These are phyloP conservation scores for Corylus americana DNA, from an alignment of 306 rosid species.

Conservation along the genomic window DNA sequence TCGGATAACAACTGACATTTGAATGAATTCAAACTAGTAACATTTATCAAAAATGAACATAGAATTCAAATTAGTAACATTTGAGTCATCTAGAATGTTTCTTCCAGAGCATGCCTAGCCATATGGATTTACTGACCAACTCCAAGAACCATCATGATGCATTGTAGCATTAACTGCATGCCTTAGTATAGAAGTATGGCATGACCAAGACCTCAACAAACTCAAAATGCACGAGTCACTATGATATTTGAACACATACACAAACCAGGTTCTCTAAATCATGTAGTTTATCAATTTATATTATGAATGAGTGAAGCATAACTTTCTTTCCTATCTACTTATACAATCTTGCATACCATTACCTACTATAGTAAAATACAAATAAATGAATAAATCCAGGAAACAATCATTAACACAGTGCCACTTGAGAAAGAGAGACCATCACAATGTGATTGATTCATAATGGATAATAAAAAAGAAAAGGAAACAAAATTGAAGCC, in stretches of 20 bases:
- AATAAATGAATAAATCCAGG: not conserved
- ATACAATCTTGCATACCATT: not conserved
- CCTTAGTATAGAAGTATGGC: not conserved
- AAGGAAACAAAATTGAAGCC: too few species aligned
- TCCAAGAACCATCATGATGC: not conserved
- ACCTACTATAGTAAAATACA: not conserved
- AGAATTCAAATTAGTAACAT: not conserved
- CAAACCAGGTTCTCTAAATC: not conserved
- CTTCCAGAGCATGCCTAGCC: not conserved
- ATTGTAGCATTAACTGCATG: not conserved
- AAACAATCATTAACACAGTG: not conserved
- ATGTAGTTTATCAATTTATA: conserved; percentile 1
- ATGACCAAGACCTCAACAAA: not conserved
- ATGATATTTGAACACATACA: not conserved
- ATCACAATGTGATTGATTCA: not conserved
- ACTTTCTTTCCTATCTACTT: conserved; percentile 5
- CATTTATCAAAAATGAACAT: not conserved
- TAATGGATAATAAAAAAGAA: not conserved
- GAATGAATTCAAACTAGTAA: not conserved
- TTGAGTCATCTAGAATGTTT: not conserved
- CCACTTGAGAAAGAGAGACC: not conserved
- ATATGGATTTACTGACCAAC: not conserved
- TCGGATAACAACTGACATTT: not conserved
- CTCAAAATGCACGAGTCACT: not conserved
- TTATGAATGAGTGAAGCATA: not conserved